phyloP scores from a whole-genome alignment of 139 green algal genomes.

The Coelastrella sp. region DNA sequence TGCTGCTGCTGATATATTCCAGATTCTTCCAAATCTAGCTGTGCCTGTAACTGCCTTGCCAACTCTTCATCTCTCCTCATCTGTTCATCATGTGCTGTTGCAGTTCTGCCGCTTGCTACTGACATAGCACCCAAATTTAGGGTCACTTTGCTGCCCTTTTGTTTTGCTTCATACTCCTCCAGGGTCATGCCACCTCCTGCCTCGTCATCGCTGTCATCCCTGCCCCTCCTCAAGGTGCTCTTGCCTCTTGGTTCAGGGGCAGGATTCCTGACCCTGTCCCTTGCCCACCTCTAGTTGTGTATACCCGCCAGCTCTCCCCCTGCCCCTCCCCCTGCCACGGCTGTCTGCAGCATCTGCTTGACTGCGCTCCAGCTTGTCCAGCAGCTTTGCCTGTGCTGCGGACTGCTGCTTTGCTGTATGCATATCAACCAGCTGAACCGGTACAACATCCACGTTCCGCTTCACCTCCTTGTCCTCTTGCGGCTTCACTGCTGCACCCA shows the following conservation, averaged over 20 bases:
- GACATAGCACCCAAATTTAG: not conserved
- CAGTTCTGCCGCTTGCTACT: not conserved
- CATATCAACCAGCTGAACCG: constrained; percentile 12
- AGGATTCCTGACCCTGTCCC: too few relatives aligned
- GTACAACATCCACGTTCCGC: constrained; percentile 30
- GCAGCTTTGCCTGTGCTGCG: constrained; percentile 41
- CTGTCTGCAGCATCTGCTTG: not conserved
- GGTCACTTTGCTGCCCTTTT: not conserved
- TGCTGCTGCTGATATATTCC: constrained; percentile 18
- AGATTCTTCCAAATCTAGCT: constrained; percentile 41
- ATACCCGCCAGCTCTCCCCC: too few relatives aligned
- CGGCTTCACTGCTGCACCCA: not conserved
- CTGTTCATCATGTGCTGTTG: not conserved
- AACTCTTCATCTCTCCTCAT: constrained; percentile 44
- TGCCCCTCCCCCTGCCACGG: constrained; percentile 14
- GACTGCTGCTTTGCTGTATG: constrained; percentile 19
- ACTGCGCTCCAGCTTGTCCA: constrained; percentile 34
- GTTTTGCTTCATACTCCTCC: constrained; percentile 43
- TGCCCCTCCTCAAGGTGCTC: too few relatives aligned
- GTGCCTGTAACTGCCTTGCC: constrained; percentile 41
- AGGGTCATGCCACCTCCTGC: constrained; percentile 24
- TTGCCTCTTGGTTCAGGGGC: too few relatives aligned
- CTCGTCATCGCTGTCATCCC: constrained; percentile 21
- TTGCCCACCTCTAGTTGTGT: too few relatives aligned
- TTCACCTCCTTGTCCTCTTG: not conserved